Evolutionary conservation across 352 stramenopile species (phyloP).

Genomic region (Blastocystis sp.): DNA sequence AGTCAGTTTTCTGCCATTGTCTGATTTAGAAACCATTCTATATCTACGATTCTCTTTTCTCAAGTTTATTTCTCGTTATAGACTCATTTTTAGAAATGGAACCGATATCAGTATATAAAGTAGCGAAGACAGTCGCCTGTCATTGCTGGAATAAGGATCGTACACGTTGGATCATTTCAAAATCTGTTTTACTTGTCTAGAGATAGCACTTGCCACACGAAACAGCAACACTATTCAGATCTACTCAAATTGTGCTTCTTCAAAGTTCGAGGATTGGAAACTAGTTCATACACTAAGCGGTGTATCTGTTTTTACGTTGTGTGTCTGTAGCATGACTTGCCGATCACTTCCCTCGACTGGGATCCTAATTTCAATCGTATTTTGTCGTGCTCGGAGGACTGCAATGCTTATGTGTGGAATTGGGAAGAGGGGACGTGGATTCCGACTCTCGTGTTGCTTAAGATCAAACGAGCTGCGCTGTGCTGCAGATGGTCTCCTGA

Average conservation of each 20-base stretch:
- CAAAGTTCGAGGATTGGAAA: conserved; percentile 42
- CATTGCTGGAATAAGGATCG: conserved; percentile 45
- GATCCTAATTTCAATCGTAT: conserved; percentile 38
- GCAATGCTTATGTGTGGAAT: conserved; percentile 58
- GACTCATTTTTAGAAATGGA: not conserved
- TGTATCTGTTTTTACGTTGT: not conserved
- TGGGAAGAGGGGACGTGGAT: conserved; percentile 55
- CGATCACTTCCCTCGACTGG: conserved; percentile 35
- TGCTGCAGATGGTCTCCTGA: conserved; percentile 57
- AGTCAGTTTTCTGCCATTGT: not conserved
- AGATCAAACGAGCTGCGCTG: conserved; percentile 47
- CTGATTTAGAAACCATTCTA: not conserved
- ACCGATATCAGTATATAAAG: conserved; percentile 19
- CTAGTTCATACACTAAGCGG: conserved; percentile 11
- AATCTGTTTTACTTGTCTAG: not conserved
- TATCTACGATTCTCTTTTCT: not conserved
- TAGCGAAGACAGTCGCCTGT: conserved; percentile 37
- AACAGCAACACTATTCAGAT: conserved; percentile 28
- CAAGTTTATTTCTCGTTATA: not conserved
- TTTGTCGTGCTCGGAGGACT: conserved; percentile 50
- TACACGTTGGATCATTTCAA: not conserved
- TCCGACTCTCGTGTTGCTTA: conserved; percentile 3
- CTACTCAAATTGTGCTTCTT: not conserved
- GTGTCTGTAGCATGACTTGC: conserved; percentile 35
- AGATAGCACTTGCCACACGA: conserved; percentile 1